These are phyloP conservation scores for Ceratobasidium sp. DNA, from an alignment of 1,284 basidiomycete genomes.

Conservation along the genomic window DNA sequence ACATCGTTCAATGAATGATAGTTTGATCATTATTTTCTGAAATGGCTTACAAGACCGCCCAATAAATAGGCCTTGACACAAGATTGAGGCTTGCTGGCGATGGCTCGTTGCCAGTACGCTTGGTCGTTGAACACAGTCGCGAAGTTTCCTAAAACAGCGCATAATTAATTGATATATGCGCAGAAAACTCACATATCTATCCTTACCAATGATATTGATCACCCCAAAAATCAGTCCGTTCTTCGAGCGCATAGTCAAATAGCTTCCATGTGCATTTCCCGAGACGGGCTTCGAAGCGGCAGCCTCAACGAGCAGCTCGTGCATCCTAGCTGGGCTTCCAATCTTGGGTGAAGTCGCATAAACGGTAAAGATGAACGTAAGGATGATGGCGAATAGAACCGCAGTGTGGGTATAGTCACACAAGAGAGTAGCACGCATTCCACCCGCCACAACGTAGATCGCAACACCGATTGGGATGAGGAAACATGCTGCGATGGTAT, in stretches of 20 bases:
- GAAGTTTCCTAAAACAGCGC: constrained; percentile 70
- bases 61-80: constrained; percentile 88
- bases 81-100: constrained; percentile 81
- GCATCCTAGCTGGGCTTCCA: constrained; percentile 60
- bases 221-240: constrained; percentile 87
- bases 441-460: constrained; percentile 60
- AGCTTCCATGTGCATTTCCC: constrained; percentile 67
- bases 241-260: constrained; percentile 79
- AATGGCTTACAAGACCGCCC: constrained; percentile 84
- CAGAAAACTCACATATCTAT: constrained; percentile 2
- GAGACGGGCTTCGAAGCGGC: constrained; percentile 55
- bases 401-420: constrained; percentile 75
- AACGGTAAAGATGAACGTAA: constrained; percentile 69
- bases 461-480: constrained; percentile 64
- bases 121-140: constrained; percentile 79
- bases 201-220: constrained; percentile 64
- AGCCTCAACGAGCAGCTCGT: constrained; percentile 57
- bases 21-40: background rate
- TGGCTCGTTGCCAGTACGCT: constrained; percentile 76
- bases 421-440: constrained; percentile 56
- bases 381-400: constrained; percentile 81
- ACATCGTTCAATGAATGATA: background rate
- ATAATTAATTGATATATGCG: background rate
- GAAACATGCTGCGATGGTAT: constrained; percentile 66
- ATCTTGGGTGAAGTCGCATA: constrained; percentile 71